These are phyloP conservation scores for Naganishia kalamii DNA, from an alignment of 768 basidiomycete genomes.

Conservation along the genomic window DNA sequence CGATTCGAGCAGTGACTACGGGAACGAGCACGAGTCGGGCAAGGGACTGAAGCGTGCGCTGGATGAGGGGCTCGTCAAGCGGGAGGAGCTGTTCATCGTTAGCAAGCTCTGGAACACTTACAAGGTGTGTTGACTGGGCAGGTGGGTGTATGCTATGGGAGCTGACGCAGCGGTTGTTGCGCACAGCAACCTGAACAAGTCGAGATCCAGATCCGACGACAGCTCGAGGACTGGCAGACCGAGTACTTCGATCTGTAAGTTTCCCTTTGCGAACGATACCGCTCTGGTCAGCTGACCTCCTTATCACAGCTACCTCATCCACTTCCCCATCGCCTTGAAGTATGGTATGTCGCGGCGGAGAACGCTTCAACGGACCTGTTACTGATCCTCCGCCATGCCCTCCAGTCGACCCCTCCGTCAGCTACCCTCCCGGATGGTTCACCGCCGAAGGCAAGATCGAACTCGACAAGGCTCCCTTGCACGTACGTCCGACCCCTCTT, in stretches of 20 bases:
- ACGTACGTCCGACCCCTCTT: background rate
- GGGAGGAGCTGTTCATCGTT: constrained; percentile 82
- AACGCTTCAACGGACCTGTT: background rate
- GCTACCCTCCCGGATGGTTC: constrained; percentile 76
- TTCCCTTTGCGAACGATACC: background rate
- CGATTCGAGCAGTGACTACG: constrained; percentile 65
- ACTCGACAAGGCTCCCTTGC: constrained; percentile 52
- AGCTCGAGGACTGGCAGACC: constrained; percentile 73
- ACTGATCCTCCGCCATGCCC: background rate
- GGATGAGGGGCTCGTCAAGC: constrained; percentile 63
- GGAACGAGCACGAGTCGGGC: constrained; percentile 71
- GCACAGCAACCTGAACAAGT: constrained; percentile 65
- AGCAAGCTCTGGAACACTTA: constrained; percentile 91
- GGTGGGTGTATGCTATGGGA: no score
- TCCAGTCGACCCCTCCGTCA: constrained; percentile 57
- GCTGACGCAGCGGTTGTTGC: no score
- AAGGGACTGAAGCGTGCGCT: constrained; percentile 30
- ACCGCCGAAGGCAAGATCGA: constrained; percentile 59
- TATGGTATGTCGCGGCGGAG: constrained; percentile 47
- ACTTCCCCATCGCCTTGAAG: constrained; percentile 75
- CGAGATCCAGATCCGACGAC: constrained; percentile 55
- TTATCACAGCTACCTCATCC: constrained; percentile 49
- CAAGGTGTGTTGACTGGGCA: constrained; percentile 25
- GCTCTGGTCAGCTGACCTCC: background rate
- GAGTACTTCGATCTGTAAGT: constrained; percentile 52